These are phyloP conservation scores for Mallotus nudiflorus DNA, from an alignment of 345 rosid species.

Conservation along the genomic window DNA sequence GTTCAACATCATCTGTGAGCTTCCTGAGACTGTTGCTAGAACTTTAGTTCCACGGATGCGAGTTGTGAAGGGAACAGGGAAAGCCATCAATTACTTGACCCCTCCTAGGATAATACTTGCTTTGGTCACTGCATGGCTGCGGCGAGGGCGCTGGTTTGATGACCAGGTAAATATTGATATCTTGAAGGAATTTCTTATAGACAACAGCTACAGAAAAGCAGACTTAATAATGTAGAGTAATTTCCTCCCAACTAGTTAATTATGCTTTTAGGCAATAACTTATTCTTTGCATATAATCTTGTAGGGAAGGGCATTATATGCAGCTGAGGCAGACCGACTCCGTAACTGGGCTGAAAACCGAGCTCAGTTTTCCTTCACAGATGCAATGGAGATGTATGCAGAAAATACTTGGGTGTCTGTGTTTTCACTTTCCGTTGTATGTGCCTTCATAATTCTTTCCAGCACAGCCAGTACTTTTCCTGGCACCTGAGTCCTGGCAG, in stretches of 20 bases:
- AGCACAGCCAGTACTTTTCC: constrained; percentile 63
- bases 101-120: constrained; percentile 96
- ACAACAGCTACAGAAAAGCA: too few species aligned
- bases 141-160: constrained; percentile 95
- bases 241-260: neutral
- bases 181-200: neutral
- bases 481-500: constrained; percentile 41
- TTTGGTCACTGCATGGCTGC: constrained; percentile 83
- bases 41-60: constrained; percentile 87
- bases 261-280: neutral
- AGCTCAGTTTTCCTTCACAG: constrained; percentile 74
- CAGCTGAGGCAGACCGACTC: constrained; percentile 85
- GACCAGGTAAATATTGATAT: constrained; percentile 59
- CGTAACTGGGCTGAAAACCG: constrained; percentile 95
- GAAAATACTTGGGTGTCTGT: constrained; percentile 92
- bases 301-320: constrained; percentile 84
- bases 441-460: constrained; percentile 79
- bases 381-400: constrained; percentile 93
- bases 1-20: constrained; percentile 93
- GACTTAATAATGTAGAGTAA: too few species aligned
- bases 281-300: neutral
- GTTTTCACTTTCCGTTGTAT: constrained; percentile 91
- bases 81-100: constrained; percentile 72
- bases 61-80: constrained; percentile 80
- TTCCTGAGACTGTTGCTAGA: constrained; percentile 95